phyloP scores from a whole-genome alignment of 2,329 filamentous ascomycete species.

The Knufia fluminis region DNA sequence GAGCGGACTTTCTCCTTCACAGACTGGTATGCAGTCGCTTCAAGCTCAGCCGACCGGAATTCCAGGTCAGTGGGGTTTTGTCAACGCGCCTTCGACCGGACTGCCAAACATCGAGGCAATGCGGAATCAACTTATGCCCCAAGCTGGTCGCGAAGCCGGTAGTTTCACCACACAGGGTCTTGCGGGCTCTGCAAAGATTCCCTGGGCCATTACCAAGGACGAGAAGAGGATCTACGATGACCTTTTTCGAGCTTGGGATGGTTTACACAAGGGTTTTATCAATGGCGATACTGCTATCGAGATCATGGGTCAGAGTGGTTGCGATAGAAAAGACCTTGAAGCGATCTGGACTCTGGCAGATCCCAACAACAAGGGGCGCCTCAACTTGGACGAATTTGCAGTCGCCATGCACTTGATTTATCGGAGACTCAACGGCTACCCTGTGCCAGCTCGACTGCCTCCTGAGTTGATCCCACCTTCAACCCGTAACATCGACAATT shows the following conservation, averaged over 20 bases:
- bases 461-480: slow-evolving; percentile 91
- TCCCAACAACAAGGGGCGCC: slow-evolving; percentile 82
- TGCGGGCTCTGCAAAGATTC: slow-evolving; percentile 87
- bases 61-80: slow-evolving; percentile 96
- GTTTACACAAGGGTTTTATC: slow-evolving; percentile 84
- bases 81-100: slow-evolving; percentile 82
- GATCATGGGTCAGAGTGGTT: slow-evolving; percentile 90
- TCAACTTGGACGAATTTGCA: slow-evolving; percentile 94
- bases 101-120: slow-evolving; percentile 89
- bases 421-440: slow-evolving; percentile 90
- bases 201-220: slow-evolving; percentile 97
- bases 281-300: slow-evolving; percentile 88
- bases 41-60: slow-evolving; percentile 90
- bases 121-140: slow-evolving; percentile 93
- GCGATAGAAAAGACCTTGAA: slow-evolving; percentile 84
- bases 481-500: slow-evolving; percentile 83
- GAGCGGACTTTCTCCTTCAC: slow-evolving; percentile 48
- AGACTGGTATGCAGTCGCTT: slow-evolving; percentile 60
- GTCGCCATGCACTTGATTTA: slow-evolving; percentile 99
- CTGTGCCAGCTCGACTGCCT: slow-evolving; percentile 75
- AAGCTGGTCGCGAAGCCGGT: slow-evolving; percentile 75
- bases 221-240: slow-evolving; percentile 96
- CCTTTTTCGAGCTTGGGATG: slow-evolving; percentile 94
- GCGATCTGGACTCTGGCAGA: slow-evolving; percentile 92
- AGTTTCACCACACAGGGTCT: slow-evolving; percentile 74